Base-by-base conservation (phyloP, 352 stramenopile genomes). In the Blastocystis sp. region DNA sequence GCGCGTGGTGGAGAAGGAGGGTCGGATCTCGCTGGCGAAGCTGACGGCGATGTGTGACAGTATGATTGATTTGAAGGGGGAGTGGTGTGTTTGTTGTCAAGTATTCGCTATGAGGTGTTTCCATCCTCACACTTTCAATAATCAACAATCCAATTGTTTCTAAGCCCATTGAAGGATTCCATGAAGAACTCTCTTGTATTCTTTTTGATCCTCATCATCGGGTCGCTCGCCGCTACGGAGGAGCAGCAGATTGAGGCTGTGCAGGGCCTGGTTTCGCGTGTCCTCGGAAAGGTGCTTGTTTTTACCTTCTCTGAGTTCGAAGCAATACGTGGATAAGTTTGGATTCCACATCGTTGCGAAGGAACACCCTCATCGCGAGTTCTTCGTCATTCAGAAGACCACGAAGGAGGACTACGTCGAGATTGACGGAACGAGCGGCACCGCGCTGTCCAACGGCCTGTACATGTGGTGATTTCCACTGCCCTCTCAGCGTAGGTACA, bases 1-100 rank as follows among this genome's bases (percentile, higher is more conserved):
- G 28, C 48, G 66, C 7, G 28, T 81, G 0, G 66, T 81, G 48
- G 66, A 81, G n/a, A 21, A 64, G 57, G 10, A 81, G 21, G 71
- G 71, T 43, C 71, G 71, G 11, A 64, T 81, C 17, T 81, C 71
- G 9, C 52, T 81, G 17, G 28, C 7, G 28, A 64, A 65, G 21
- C n/a, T 81, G 43, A 81, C 71, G 28, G 54, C 48, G 48, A 14
- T 81, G 43, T 81, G 71, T 60, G 52, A 54, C 66, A 40, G 54
- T 57, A 65, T 81, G 7, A 21, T 52, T 34, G 28, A 48, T 42
- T 19, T 68, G 38, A 38, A n/a, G 45, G 43, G 71, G 11, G 17
- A 81, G 17, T 81, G 9, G 71, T 64, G 11, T 81, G 28, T 81
- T 64, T 64, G 43, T 81, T 64, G 3, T 69, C 10, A 11, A 69